Conservation (phyloP, 2,329 filamentous ascomycete genomes). For the Metarhizium anisopliae region DNA sequence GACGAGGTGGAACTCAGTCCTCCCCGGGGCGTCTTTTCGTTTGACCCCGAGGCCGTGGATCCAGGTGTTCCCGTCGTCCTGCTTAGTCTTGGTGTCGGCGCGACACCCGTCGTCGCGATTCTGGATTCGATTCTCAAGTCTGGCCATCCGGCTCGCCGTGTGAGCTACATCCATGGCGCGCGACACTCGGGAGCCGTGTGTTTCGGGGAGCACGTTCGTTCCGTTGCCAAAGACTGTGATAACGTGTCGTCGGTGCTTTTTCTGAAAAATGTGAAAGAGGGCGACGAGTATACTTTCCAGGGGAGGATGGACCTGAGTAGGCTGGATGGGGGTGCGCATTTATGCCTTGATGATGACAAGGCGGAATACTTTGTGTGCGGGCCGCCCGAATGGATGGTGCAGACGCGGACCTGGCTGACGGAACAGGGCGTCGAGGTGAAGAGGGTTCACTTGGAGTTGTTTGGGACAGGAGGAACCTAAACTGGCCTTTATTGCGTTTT, state of each 20-base stretch:
- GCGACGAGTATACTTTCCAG: constrained; percentile 48
- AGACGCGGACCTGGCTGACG: constrained; percentile 43
- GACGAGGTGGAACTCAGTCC: constrained; percentile 46
- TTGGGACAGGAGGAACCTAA: constrained; percentile 40
- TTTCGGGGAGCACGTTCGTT: constrained; percentile 45
- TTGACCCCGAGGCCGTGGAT: constrained; percentile 36
- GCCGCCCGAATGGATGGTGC: constrained; percentile 60
- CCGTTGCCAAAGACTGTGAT: constrained; percentile 26
- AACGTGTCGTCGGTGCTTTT: constrained; percentile 42
- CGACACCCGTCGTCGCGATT: constrained; percentile 58
- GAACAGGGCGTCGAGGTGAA: constrained; percentile 45
- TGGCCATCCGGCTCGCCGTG: constrained; percentile 27
- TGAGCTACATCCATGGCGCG: constrained; percentile 57
- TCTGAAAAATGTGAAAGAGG: constrained; percentile 37
- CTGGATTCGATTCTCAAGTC: constrained; percentile 42
- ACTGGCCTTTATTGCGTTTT: no score
- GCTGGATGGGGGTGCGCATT: constrained; percentile 39
- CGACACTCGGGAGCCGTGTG: constrained; percentile 41
- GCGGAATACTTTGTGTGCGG: constrained; percentile 68
- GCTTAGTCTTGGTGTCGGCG: constrained; percentile 59
- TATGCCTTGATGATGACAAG: constrained; percentile 44
- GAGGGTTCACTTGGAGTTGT: constrained; percentile 59
- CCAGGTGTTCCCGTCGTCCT: constrained; percentile 49
- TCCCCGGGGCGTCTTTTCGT: constrained; percentile 52
- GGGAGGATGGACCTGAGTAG: constrained; percentile 51